Evolutionary conservation across 352 stramenopile species (phyloP).

Genomic region (Saprolegnia parasitica): DNA sequence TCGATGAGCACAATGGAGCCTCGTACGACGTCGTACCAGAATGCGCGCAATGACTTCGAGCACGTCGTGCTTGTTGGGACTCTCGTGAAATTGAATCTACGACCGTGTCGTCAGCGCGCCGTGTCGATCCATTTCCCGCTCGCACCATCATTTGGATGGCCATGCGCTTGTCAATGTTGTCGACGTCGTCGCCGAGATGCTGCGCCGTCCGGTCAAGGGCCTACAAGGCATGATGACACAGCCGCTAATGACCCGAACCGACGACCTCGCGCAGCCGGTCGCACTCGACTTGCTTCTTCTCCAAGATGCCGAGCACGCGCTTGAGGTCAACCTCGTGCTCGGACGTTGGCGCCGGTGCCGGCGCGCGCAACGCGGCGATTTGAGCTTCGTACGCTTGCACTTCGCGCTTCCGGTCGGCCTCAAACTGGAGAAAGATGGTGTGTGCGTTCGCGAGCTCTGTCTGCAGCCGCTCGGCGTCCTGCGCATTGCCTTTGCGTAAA

Average conservation of each 20-base stretch:
- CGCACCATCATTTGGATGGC: constrained; percentile 23
- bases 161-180: constrained; percentile 24
- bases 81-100: constrained; percentile 25
- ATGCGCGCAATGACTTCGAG: constrained; percentile 25
- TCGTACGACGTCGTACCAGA: background rate
- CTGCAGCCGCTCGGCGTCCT: constrained; percentile 21
- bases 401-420: background rate
- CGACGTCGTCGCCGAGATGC: background rate
- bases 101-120: background rate
- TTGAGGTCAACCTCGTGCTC: background rate
- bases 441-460: constrained; percentile 9
- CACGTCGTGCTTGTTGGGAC: constrained; percentile 23
- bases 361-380: background rate
- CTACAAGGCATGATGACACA: background rate
- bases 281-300: background rate
- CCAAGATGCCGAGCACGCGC: background rate
- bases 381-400: background rate
- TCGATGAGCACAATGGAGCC: background rate
- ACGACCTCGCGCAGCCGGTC: constrained; percentile 4
- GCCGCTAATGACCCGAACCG: too few species aligned
- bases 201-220: constrained; percentile 10
- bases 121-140: too few species aligned
- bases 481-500: too few species aligned
- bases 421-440: constrained; percentile 1
- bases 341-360: background rate